Percentiles rank a stretch among this genome's conserved stretches.
phyloP scores from a whole-genome alignment of 352 stramenopile species.

The Phytopythium litorale region DNA sequence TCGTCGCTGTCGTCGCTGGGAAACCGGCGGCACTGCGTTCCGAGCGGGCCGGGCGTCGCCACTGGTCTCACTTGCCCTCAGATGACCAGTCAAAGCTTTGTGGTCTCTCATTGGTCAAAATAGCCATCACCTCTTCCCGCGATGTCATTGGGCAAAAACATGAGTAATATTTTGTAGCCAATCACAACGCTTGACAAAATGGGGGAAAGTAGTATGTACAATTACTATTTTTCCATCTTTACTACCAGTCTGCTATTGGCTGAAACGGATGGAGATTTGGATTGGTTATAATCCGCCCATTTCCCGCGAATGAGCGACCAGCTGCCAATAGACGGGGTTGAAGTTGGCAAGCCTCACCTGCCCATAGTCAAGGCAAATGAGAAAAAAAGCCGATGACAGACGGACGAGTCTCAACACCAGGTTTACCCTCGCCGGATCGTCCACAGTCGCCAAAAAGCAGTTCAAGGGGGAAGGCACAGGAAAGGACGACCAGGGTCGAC shows the following conservation, averaged over 20 bases:
- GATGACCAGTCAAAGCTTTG: conserved; percentile 5
- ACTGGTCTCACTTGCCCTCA: background rate
- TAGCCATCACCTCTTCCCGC: no score
- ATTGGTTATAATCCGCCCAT: no score
- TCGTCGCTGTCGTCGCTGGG: no score
- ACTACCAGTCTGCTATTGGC: no score
- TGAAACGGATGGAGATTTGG: no score
- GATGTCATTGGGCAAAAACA: no score
- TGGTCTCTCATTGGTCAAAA: background rate
- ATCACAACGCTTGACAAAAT: no score
- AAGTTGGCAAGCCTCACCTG: conserved; percentile 1
- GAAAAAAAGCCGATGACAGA: background rate
- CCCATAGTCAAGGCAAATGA: background rate
- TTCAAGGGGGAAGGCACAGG: background rate
- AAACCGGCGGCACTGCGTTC: no score
- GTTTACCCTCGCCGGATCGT: background rate
- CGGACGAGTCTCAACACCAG: background rate
- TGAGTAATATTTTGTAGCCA: no score
- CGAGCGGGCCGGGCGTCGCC: background rate
- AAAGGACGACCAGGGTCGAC: background rate
- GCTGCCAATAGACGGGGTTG: conserved; percentile 1
- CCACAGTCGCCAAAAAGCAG: background rate
- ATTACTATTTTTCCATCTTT: no score
- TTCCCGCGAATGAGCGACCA: conserved; percentile 1
- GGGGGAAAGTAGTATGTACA: no score